Evolutionary conservation across 208 protist genomes (phyloP).

Genomic region (Trypanosoma grayi): DNA sequence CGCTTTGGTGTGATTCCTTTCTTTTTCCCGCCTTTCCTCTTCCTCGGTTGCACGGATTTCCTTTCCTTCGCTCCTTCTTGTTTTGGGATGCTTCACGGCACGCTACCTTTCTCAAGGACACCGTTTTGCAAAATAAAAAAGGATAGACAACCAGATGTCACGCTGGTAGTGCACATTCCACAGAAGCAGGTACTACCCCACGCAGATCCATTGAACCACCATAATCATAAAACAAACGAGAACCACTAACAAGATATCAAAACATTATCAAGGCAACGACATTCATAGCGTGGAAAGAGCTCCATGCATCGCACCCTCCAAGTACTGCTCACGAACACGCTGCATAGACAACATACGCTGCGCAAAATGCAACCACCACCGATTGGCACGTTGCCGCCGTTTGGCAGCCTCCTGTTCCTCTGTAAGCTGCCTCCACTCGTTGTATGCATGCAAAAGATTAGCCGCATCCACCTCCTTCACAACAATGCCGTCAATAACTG

Average conservation of each 20-base stretch:
- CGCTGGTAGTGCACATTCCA: no score
- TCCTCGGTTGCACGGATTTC: not conserved
- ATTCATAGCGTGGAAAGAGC: slow-evolving; percentile 25
- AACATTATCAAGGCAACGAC: not conserved
- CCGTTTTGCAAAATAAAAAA: not conserved
- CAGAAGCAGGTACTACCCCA: no score
- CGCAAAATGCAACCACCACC: slow-evolving; percentile 82
- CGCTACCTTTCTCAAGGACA: not conserved
- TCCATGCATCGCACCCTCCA: slow-evolving; percentile 48
- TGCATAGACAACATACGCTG: slow-evolving; percentile 77
- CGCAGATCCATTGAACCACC: no score
- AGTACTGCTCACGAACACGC: slow-evolving; percentile 76
- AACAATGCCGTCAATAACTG: slow-evolving; percentile 77
- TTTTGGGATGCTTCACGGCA: not conserved
- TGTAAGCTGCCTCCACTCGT: slow-evolving; percentile 79
- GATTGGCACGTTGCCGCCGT: slow-evolving; percentile 65
- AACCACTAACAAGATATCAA: no score
- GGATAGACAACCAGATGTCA: not conserved
- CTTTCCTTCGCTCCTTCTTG: not conserved
- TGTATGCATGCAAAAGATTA: slow-evolving; percentile 64
- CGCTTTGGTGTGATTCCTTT: not conserved
- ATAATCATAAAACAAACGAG: no score
- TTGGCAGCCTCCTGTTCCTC: slow-evolving; percentile 81
- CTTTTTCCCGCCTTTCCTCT: not conserved
- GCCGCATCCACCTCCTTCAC: slow-evolving; percentile 52